phyloP scores from a whole-genome alignment of 202 grass and related monocot genomes.

The Digitaria exilis region DNA sequence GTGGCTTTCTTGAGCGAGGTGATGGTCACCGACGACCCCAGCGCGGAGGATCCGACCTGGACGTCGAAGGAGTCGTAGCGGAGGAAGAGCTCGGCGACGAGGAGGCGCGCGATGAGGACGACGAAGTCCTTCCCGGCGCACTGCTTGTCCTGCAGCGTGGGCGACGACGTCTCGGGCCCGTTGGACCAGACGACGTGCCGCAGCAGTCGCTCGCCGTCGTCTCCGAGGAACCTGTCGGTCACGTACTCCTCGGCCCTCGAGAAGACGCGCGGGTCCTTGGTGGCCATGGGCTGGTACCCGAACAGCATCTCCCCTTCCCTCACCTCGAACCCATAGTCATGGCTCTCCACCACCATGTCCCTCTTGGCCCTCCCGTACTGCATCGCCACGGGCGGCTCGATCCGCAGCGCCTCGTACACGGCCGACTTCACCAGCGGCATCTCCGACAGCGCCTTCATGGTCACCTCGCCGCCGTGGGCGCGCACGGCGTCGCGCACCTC shows the following conservation, averaged over 20 bases:
- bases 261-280: conserved; percentile 88
- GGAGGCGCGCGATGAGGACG: conserved; percentile 79
- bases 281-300: conserved; percentile 98
- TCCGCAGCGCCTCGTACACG: conserved; percentile 91
- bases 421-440: conserved; percentile 93
- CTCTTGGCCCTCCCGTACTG: conserved; percentile 84
- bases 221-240: conserved; percentile 79
- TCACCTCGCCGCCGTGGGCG: conserved; percentile 54
- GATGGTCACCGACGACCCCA: conserved; percentile 79
- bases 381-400: conserved; percentile 91
- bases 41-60: conserved; percentile 65
- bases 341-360: conserved; percentile 94
- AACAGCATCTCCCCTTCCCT: conserved; percentile 91
- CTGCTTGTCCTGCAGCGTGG: conserved; percentile 91
- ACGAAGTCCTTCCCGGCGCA: conserved; percentile 98
- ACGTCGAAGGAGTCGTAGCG: conserved; percentile 94
- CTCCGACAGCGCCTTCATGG: conserved; percentile 64
- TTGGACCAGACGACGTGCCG: conserved; percentile 92
- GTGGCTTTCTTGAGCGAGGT: conserved; percentile 93
- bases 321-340: conserved; percentile 85
- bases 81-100: conserved; percentile 87
- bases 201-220: conserved; percentile 61
- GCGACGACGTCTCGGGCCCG: conserved; percentile 77
- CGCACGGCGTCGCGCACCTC: conserved; percentile 74
- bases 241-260: conserved; percentile 72